Percentiles rank a stretch among this genome's conserved stretches.
Evolutionary conservation across 768 basidiomycete species (phyloP).

Genomic region (Suillus paluster): DNA sequence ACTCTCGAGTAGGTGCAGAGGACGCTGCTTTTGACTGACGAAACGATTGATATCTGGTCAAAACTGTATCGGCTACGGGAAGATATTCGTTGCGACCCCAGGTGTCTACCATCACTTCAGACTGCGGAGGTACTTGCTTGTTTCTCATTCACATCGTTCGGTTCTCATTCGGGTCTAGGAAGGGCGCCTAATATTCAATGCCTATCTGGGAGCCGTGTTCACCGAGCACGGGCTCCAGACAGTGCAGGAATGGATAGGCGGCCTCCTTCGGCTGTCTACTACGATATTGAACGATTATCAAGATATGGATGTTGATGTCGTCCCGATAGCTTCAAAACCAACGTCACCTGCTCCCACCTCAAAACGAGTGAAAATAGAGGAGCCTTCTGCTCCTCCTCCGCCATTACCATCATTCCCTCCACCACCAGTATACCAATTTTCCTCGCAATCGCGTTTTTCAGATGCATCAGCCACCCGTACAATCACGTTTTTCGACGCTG

Average conservation of each 20-base stretch:
- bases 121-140: conserved; percentile 44
- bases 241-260: conserved; percentile 62
- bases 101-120: conserved; percentile 27
- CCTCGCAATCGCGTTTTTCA: conserved; percentile 29
- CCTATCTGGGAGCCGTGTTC: conserved; percentile 71
- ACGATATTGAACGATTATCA: conserved; percentile 20
- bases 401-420: conserved; percentile 18
- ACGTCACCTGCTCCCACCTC: conserved; percentile 25
- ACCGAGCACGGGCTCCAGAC: conserved; percentile 53
- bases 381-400: conserved; percentile 17
- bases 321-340: not conserved
- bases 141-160: conserved; percentile 16
- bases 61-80: conserved; percentile 40
- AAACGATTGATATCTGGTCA: conserved; percentile 43
- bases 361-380: conserved; percentile 35
- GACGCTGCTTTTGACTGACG: conserved; percentile 31
- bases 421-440: conserved; percentile 35
- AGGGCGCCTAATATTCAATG: conserved; percentile 58
- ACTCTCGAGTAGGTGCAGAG: conserved; percentile 29
- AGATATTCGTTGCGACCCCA: conserved; percentile 37
- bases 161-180: conserved; percentile 46
- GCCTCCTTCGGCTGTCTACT: conserved; percentile 36
- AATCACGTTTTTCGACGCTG: conserved; percentile 36
- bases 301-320: conserved; percentile 16
- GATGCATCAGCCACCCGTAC: conserved; percentile 22